Evolutionary conservation across 1,284 basidiomycete genomes (phyloP).

Genomic region (Tremellales sp.): DNA sequence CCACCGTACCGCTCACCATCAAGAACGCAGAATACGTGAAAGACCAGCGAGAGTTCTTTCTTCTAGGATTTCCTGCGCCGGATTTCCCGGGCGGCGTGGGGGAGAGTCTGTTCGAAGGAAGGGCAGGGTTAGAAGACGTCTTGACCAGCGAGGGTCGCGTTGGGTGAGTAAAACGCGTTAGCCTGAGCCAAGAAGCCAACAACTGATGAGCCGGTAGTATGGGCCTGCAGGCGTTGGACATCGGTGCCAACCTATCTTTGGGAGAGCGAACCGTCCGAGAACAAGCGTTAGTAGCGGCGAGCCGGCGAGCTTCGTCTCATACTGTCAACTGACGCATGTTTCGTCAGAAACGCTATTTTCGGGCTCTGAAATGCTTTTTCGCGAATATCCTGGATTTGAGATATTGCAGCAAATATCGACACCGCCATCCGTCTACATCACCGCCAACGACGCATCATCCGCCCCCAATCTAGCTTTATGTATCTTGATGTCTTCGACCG

Average conservation of each 20-base stretch:
- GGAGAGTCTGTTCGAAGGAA: slow-evolving; percentile 58
- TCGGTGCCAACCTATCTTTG: slow-evolving; percentile 8
- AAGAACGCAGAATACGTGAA: slow-evolving; percentile 63
- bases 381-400: not conserved
- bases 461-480: slow-evolving; percentile 47
- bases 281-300: slow-evolving; percentile 14
- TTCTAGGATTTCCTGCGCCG: slow-evolving; percentile 59
- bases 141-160: slow-evolving; percentile 51
- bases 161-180: slow-evolving; percentile 39
- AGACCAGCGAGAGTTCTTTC: slow-evolving; percentile 59
- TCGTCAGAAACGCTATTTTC: slow-evolving; percentile 12
- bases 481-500: slow-evolving; percentile 49
- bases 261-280: slow-evolving; percentile 26
- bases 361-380: slow-evolving; percentile 8
- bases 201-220: slow-evolving; percentile 20
- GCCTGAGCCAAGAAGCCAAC: not conserved
- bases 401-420: slow-evolving; percentile 3
- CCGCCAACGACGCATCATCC: slow-evolving; percentile 22
- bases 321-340: not conserved
- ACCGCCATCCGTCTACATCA: slow-evolving; percentile 9
- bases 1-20: slow-evolving; percentile 65
- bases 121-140: slow-evolving; percentile 53
- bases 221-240: slow-evolving; percentile 36
- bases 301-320: not conserved
- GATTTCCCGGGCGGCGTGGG: slow-evolving; percentile 74